A percentile compares a stretch with the other conserved stretches of the same genome.
phyloP scores from a whole-genome alignment of 164 flowering plant genomes.

The Cinnamomum micranthum region DNA sequence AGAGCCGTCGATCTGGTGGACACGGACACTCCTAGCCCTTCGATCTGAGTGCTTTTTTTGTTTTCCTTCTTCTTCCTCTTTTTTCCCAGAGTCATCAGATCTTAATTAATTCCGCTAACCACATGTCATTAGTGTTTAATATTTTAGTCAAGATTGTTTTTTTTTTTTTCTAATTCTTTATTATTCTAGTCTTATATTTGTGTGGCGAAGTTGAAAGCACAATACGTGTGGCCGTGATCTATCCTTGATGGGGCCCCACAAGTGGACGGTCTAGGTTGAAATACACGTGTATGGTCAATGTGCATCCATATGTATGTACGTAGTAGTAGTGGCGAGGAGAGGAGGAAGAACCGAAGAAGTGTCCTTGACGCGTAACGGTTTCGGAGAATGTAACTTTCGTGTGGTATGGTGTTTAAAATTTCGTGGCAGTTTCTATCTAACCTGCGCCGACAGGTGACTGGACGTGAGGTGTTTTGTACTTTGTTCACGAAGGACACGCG shows the following conservation, averaged over 20 bases:
- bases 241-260: background rate
- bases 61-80: background rate
- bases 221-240: background rate
- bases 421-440: no score
- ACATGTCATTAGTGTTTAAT: background rate
- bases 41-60: conserved; percentile 5
- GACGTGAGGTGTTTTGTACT: no score
- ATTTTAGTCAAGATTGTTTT: background rate
- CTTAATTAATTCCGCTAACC: conserved; percentile 4
- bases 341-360: background rate
- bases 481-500: no score
- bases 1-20: conserved; percentile 16
- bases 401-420: background rate
- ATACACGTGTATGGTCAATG: background rate
- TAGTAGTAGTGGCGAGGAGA: background rate
- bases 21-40: conserved; percentile 3
- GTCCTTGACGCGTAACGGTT: no score
- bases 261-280: background rate
- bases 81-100: background rate
- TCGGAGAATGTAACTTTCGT: background rate
- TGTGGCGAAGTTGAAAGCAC: background rate
- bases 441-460: no score
- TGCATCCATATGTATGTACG: background rate
- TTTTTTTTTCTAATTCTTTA: background rate
- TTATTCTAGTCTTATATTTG: background rate